Percentiles rank a stretch among this genome's conserved stretches.
Conservation (phyloP, 306 rosid species). For the Comarum palustre region DNA sequence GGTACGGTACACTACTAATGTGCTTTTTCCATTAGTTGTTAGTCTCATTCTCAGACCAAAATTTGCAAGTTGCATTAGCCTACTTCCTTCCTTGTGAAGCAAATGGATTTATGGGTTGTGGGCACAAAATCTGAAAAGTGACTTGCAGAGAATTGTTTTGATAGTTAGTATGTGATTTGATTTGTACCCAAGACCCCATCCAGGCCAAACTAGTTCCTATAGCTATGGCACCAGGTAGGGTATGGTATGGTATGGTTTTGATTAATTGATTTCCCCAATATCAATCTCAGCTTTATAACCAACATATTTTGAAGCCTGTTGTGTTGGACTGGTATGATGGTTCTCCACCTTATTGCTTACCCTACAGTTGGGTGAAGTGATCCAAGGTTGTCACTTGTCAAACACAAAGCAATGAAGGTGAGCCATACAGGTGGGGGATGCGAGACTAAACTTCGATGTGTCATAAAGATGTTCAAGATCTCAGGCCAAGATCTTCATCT, state of each 20-base stretch:
- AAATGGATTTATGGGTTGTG: constrained; percentile 20
- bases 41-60: not conserved
- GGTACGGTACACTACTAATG: constrained; percentile 22
- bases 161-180: not conserved
- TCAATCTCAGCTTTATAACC: not conserved
- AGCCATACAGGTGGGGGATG: not conserved
- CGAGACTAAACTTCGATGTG: not conserved
- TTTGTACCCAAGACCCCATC: not conserved
- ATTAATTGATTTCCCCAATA: not conserved
- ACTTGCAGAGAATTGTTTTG: not conserved
- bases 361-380: not conserved
- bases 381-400: constrained; percentile 3
- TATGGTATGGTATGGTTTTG: too few species aligned
- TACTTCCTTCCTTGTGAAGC: constrained; percentile 31
- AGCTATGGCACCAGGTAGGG: too few species aligned
- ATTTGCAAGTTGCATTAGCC: constrained; percentile 16
- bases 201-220: not conserved
- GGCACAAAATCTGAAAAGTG: constrained; percentile 24
- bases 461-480: constrained; percentile 1
- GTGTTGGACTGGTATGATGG: not conserved
- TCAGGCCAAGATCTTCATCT: not conserved
- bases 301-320: not conserved
- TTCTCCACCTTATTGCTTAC: not conserved
- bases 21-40: not conserved
- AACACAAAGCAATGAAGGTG: not conserved